Base-by-base conservation (phyloP, 2,329 filamentous ascomycete species). In the Fusarium udum region DNA sequence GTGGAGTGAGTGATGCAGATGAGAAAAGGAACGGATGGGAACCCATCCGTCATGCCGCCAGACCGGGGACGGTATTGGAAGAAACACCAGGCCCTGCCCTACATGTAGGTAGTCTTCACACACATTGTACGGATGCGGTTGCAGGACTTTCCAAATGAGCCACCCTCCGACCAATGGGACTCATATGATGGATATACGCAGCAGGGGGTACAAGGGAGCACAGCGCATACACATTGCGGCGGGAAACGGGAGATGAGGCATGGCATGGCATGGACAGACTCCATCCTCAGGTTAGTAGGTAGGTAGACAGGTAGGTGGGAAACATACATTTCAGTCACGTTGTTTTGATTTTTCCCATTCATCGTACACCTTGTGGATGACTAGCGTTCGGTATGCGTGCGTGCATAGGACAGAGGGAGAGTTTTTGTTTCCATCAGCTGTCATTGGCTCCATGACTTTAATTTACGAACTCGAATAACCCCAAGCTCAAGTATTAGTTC, bases 231-330 rank as follows among this genome's bases (percentile, higher is more conserved):
- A 63, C 52, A 69, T 59, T 55, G 40, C 63, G 59, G 61, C 59
- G 70, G 61, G 70, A 75, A 75, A 64, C 63, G 57, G 68, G 72
- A 76, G 60, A 74, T 70, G 71, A 76, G 64, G 68, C 52, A 70
- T 73, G 57, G 56, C 46, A 36, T 60, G 57, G 49, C 59, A 57
- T 64, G 36, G 43, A 22, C 39, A 67, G 58, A 61, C 48, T 61
- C 39, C 45, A 46, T 51, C 48, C 14, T 22, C 45, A 28, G 45
- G 20, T 46, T 28, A 46, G 24, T 40, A 59, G 14, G n/a, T 48
- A 65, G 24, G 18, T 24, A 46, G 43, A 20, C 24, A 28, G 26
- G 13, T 48, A 48, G 26, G 45, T 28, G 22, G 22, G 36, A 52
- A 26, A 52, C 49, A 20, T 26, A 36, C 49, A 52, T 20, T 36